phyloP scores from a whole-genome alignment of 2,329 filamentous ascomycete genomes.

The Alternaria panax region DNA sequence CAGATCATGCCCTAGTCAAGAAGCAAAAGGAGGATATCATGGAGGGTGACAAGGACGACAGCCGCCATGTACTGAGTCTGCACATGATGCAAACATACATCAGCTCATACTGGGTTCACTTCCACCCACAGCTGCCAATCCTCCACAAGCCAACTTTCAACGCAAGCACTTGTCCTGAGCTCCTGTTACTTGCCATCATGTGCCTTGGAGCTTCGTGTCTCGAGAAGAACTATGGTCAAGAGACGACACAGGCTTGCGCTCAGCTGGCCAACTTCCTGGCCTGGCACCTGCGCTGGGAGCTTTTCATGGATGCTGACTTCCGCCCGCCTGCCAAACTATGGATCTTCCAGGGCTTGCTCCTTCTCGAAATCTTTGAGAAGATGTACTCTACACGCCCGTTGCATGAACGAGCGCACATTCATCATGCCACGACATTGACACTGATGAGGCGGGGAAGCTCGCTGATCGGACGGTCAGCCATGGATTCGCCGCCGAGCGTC shows the following conservation, averaged over 20 bases:
- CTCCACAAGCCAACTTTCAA: slow-evolving; percentile 93
- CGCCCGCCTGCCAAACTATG: slow-evolving; percentile 91
- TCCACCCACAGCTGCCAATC: slow-evolving; percentile 93
- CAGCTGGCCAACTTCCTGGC: slow-evolving; percentile 88
- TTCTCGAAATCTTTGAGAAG: slow-evolving; percentile 95
- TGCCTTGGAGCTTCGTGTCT: slow-evolving; percentile 89
- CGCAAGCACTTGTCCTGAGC: slow-evolving; percentile 82
- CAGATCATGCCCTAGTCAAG: slow-evolving; percentile 74
- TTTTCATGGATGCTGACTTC: slow-evolving; percentile 91
- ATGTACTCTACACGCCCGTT: slow-evolving; percentile 93
- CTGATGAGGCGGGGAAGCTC: slow-evolving; percentile 94
- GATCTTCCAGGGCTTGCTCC: slow-evolving; percentile 89
- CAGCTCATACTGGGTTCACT: slow-evolving; percentile 90
- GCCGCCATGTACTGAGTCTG: slow-evolving; percentile 74
- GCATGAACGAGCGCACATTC: slow-evolving; percentile 94
- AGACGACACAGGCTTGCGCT: slow-evolving; percentile 77
- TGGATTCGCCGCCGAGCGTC: slow-evolving; percentile 82
- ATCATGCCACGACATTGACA: slow-evolving; percentile 93
- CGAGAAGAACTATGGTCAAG: slow-evolving; percentile 79
- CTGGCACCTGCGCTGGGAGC: slow-evolving; percentile 93
- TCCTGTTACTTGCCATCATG: slow-evolving; percentile 88
- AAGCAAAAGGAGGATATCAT: slow-evolving; percentile 79
- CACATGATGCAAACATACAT: slow-evolving; percentile 95
- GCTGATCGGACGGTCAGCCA: slow-evolving; percentile 81
- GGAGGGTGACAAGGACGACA: slow-evolving; percentile 74